Conservation (phyloP, 768 basidiomycete species). For the Mycena polygramma region DNA sequence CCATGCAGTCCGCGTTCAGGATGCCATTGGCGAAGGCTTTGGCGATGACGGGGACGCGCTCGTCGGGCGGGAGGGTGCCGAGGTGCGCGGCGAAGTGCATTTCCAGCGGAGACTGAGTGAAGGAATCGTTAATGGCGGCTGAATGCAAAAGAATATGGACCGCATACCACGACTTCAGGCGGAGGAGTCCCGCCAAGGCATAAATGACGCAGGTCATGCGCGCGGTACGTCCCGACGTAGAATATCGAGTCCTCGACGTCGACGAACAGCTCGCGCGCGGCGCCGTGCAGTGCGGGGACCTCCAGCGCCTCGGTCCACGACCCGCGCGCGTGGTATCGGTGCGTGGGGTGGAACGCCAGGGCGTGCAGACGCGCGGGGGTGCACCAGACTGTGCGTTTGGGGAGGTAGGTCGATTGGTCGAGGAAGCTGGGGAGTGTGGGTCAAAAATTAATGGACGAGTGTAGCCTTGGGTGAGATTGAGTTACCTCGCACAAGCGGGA, state of each 20-base stretch:
- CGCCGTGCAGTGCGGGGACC: neutral
- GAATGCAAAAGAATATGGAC: no score
- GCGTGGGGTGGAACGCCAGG: neutral
- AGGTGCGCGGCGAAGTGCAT: neutral
- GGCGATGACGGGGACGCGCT: neutral
- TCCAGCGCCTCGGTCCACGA: neutral
- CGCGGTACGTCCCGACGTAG: slow-evolving; percentile 9
- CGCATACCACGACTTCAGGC: neutral
- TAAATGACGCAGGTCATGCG: slow-evolving; percentile 1
- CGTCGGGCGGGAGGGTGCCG: neutral
- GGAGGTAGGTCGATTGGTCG: neutral
- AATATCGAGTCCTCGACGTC: neutral
- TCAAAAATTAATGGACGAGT: neutral
- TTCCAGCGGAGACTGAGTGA: neutral
- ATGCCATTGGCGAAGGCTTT: neutral
- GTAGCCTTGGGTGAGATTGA: no score
- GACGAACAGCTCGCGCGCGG: slow-evolving; percentile 12
- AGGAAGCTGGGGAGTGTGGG: neutral
- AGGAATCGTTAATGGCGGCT: no score
- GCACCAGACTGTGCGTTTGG: neutral
- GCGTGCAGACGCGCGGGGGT: neutral
- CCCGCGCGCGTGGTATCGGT: neutral
- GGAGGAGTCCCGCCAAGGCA: slow-evolving; percentile 10
- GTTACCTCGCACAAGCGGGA: neutral
- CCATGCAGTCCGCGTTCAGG: slow-evolving; percentile 3